These are phyloP conservation scores for Lachnum nothofagi DNA, from an alignment of 2,329 filamentous ascomycete genomes.

Conservation along the genomic window DNA sequence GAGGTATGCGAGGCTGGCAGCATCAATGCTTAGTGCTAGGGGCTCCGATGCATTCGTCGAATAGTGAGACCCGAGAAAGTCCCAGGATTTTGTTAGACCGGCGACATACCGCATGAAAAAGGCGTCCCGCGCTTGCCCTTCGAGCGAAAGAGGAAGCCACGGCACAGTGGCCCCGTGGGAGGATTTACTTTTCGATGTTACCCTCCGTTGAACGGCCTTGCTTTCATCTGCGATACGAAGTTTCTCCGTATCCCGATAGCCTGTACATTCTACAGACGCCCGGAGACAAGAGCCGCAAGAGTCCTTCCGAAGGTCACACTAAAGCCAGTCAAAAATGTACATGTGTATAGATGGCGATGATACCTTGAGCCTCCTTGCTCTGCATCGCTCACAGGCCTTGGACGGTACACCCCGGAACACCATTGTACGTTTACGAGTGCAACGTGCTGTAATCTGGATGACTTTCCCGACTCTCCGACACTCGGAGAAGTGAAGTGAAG, in stretches of 20 bases:
- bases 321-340: neutral
- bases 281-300: slow-evolving; percentile 15
- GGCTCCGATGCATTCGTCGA: slow-evolving; percentile 2
- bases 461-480: neutral
- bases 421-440: neutral
- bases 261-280: slow-evolving; percentile 13
- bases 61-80: slow-evolving; percentile 11
- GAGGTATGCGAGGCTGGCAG: slow-evolving; percentile 19
- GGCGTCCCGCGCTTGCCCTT: slow-evolving; percentile 14
- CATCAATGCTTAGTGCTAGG: slow-evolving; percentile 13
- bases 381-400: slow-evolving; percentile 13
- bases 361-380: slow-evolving; percentile 17
- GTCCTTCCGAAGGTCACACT: slow-evolving; percentile 16
- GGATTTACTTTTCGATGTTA: neutral
- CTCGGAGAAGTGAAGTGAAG: neutral
- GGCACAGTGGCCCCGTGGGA: neutral
- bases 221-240: slow-evolving; percentile 18
- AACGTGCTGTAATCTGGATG: too few species aligned
- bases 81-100: slow-evolving; percentile 7
- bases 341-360: neutral
- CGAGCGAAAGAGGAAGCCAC: slow-evolving; percentile 6
- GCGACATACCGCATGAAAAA: slow-evolving; percentile 16
- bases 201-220: slow-evolving; percentile 5
- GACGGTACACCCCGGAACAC: slow-evolving; percentile 5
- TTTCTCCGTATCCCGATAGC: slow-evolving; percentile 14